These are phyloP conservation scores for Corchorus olitorius DNA, from an alignment of 345 rosid genomes.

Conservation along the genomic window DNA sequence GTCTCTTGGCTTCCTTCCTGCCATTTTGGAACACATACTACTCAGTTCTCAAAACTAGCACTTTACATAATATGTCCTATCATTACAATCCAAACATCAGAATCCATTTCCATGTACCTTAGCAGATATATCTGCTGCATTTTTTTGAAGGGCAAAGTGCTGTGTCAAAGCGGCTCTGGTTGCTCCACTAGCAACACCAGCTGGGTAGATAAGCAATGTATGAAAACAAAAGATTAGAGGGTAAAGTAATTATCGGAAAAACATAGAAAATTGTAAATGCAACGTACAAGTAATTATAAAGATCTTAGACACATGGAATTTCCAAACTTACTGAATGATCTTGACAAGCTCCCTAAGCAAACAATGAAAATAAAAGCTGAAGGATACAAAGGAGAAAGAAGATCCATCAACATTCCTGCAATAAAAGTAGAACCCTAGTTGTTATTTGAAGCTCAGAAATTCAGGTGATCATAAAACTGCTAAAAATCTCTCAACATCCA, in stretches of 20 bases:
- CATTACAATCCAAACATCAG: constrained; percentile 20
- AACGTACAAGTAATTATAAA: neutral
- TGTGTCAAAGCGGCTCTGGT: constrained; percentile 98
- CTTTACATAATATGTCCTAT: neutral
- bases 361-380: constrained; percentile 85
- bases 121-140: constrained; percentile 95
- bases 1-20: constrained; percentile 99
- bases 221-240: constrained; percentile 4
- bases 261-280: neutral
- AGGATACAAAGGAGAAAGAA: constrained; percentile 87
- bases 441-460: constrained; percentile 16
- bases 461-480: neutral
- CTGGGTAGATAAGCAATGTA: constrained; percentile 31
- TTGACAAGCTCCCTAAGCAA: constrained; percentile 96
- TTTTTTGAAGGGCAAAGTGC: constrained; percentile 92
- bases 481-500: neutral
- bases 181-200: constrained; percentile 99
- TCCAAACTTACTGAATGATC: constrained; percentile 81
- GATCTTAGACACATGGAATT: neutral
- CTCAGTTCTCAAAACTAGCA: neutral
- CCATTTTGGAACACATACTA: constrained; percentile 8
- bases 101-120: constrained; percentile 49
- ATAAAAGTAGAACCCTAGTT: constrained; percentile 22
- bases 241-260: neutral
- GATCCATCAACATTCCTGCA: constrained; percentile 99